Percentiles rank a stretch among this genome's conserved stretches.
phyloP scores from a whole-genome alignment of 805 yeast species.

The Hanseniaspora occidentalis region DNA sequence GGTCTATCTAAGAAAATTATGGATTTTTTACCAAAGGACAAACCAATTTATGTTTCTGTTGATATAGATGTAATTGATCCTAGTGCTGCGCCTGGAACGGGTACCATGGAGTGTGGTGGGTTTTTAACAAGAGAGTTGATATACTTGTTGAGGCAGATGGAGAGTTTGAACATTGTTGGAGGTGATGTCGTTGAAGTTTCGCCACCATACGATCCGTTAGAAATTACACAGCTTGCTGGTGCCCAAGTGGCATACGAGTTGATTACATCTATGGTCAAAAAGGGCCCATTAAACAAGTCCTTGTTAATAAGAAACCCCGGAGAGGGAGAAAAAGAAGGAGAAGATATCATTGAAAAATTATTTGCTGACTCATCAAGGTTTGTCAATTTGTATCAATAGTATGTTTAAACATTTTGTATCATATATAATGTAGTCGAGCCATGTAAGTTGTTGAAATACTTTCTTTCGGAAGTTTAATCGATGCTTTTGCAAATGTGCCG shows the following conservation, averaged over 20 bases:
- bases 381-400: background rate
- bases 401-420: background rate
- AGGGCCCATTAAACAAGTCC: constrained; percentile 25
- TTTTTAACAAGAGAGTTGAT: constrained; percentile 55
- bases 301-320: background rate
- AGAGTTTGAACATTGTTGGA: constrained; percentile 50
- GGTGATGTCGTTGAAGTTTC: constrained; percentile 68
- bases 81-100: constrained; percentile 63
- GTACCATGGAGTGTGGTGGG: constrained; percentile 72
- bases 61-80: constrained; percentile 72
- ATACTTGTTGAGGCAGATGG: constrained; percentile 45
- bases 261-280: constrained; percentile 62
- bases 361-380: background rate
- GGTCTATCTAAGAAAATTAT: constrained; percentile 45
- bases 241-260: constrained; percentile 61
- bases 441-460: no score
- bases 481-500: no score
- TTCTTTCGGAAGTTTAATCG: no score
- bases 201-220: constrained; percentile 53
- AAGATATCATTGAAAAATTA: background rate
- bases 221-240: constrained; percentile 54
- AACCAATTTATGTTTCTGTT: constrained; percentile 52
- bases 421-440: no score
- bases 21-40: constrained; percentile 40
- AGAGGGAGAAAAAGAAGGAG: background rate